A percentile compares a stretch with the other conserved stretches of the same genome.
Conservation (phyloP, 2,329 filamentous ascomycete species). For the Pseudonectria buxi region DNA sequence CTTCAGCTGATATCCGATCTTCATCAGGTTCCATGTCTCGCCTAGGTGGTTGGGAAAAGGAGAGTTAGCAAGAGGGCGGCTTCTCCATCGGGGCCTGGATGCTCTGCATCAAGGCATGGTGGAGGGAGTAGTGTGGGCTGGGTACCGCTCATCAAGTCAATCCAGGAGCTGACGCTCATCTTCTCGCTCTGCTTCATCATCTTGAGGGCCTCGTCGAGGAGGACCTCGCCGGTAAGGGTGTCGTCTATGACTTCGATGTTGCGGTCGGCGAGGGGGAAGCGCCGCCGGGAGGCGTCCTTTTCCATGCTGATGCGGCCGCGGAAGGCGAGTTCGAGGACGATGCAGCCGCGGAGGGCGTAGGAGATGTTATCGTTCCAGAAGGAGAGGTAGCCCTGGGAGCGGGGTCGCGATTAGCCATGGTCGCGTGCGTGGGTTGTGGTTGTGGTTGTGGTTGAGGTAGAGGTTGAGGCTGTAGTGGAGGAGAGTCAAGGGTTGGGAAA, state of each 20-base stretch:
- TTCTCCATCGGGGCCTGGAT: background rate
- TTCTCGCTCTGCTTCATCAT: conserved; percentile 99
- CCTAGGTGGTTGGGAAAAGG: conserved; percentile 46
- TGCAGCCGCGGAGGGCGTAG: conserved; percentile 93
- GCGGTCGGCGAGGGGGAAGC: conserved; percentile 87
- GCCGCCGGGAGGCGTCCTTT: conserved; percentile 84
- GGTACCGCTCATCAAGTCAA: conserved; percentile 96
- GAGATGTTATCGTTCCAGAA: conserved; percentile 99
- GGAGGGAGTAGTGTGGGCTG: conserved; percentile 8
- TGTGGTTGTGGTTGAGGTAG: background rate
- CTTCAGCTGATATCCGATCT: conserved; percentile 99
- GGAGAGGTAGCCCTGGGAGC: conserved; percentile 81
- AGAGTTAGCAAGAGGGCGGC: conserved; percentile 9
- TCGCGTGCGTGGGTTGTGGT: conserved; percentile 2
- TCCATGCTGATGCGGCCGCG: conserved; percentile 97
- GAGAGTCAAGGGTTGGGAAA: background rate
- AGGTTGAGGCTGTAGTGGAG: conserved; percentile 1
- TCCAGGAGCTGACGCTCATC: conserved; percentile 99
- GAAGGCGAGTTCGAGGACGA: conserved; percentile 95
- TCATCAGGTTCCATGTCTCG: conserved; percentile 99
- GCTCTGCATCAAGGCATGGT: background rate
- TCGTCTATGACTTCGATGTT: conserved; percentile 97
- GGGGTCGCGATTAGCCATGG: conserved; percentile 5
- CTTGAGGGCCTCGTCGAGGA: conserved; percentile 95
- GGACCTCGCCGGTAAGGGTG: conserved; percentile 89